phyloP scores from a whole-genome alignment of 2,329 filamentous ascomycete genomes.

The Microcyclosporella mali region DNA sequence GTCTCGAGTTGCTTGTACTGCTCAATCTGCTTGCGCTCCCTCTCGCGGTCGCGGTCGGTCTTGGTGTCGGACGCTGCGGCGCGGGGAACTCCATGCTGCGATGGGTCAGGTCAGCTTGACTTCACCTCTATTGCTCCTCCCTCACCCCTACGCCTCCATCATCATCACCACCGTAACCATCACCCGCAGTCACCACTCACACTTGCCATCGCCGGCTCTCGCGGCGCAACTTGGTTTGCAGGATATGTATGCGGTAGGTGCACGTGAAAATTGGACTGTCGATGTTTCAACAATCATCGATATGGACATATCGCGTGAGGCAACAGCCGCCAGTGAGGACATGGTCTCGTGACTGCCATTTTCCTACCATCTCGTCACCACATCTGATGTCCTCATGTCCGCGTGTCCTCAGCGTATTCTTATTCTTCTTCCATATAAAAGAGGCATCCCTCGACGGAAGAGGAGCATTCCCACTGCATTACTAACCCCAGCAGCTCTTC shows the following conservation, averaged over 20 bases:
- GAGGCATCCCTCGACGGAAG: no score
- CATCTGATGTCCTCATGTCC: no score
- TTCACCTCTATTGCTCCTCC: constrained; percentile 11
- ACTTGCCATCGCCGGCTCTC: constrained; percentile 5
- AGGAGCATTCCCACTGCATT: no score
- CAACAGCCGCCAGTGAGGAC: constrained; percentile 1
- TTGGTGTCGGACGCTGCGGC: constrained; percentile 46
- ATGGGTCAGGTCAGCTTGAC: constrained; percentile 16
- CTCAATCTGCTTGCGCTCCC: constrained; percentile 68
- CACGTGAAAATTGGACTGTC: neutral
- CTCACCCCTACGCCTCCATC: constrained; percentile 3
- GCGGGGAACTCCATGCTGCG: constrained; percentile 78
- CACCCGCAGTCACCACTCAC: no score
- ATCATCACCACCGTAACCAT: constrained; percentile 3
- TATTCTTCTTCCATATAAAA: no score
- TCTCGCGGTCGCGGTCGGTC: constrained; percentile 63
- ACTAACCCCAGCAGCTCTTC: no score
- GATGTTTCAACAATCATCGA: no score
- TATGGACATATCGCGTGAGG: neutral
- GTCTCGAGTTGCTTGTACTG: constrained; percentile 68
- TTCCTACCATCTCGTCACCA: no score
- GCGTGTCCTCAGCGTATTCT: no score
- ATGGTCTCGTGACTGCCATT: neutral
- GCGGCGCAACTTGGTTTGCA: neutral
- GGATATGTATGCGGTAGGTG: neutral